Conservation (phyloP, 2,329 filamentous ascomycete genomes). For the Curvularia sp. region DNA sequence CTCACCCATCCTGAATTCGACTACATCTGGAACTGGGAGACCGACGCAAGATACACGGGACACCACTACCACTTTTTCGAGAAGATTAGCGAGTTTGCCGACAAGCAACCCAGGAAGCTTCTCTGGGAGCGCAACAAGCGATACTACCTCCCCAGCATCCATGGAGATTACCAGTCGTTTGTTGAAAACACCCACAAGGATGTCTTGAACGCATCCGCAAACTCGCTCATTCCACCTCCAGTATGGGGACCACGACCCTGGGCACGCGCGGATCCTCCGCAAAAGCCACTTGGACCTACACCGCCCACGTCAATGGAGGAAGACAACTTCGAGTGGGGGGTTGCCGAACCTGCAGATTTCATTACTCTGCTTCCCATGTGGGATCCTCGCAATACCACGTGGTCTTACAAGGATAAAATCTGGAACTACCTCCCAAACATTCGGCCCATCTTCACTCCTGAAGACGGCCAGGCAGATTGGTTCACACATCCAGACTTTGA, state of each 20-base stretch:
- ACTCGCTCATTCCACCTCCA: slow-evolving; percentile 60
- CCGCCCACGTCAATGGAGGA: slow-evolving; percentile 77
- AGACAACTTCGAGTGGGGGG: slow-evolving; percentile 85
- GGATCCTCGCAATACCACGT: slow-evolving; percentile 85
- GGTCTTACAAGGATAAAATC: slow-evolving; percentile 64
- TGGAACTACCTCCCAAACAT: slow-evolving; percentile 60
- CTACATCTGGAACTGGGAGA: slow-evolving; percentile 85
- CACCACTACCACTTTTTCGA: slow-evolving; percentile 82
- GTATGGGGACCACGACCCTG: slow-evolving; percentile 87
- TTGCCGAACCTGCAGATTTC: slow-evolving; percentile 87
- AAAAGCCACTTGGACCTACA: slow-evolving; percentile 78
- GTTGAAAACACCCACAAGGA: slow-evolving; percentile 53
- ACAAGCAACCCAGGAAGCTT: slow-evolving; percentile 63
- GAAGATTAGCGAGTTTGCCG: slow-evolving; percentile 64
- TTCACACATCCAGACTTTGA: slow-evolving; percentile 60
- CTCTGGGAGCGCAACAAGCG: slow-evolving; percentile 66
- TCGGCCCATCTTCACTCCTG: slow-evolving; percentile 85
- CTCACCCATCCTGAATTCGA: slow-evolving; percentile 81
- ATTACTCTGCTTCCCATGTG: slow-evolving; percentile 93
- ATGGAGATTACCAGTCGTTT: slow-evolving; percentile 59
- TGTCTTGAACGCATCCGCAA: slow-evolving; percentile 50
- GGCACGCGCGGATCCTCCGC: slow-evolving; percentile 60
- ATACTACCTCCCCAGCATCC: slow-evolving; percentile 62
- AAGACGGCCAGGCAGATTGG: slow-evolving; percentile 69
- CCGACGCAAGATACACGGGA: slow-evolving; percentile 79